Evolutionary conservation across 2,329 filamentous ascomycete species (phyloP), one percentile per base, ranked within the genome.

Genomic region (Juglanconis oblonga): DNA sequence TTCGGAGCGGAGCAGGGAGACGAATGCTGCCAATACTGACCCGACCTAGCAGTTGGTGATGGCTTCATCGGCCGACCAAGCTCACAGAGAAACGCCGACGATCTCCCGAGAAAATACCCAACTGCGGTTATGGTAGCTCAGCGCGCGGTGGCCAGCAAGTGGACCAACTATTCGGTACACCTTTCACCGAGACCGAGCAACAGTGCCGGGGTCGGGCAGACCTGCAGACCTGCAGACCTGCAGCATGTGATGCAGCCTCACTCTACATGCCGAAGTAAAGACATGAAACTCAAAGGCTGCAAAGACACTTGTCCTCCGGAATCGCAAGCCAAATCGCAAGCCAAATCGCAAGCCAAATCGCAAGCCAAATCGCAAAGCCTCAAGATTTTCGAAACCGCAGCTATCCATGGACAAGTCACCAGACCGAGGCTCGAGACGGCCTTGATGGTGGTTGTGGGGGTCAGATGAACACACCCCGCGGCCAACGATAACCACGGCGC

Each of bases 161-260:
- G 17, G 2, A 24, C 17, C 2, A 24, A 24, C 17, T 24, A 24
- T 24, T 24, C 17, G 17, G 17, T 38, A 33, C 32, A 52, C n/a
- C 49, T 33, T 31, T 52, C 49, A 38, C 49, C 32, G n/a, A 17
- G 32, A 51, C n/a, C 35, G 3, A 38, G 35, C 35, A 38, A 11
- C 35, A 38, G 11, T 38, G 35, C 35, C 11, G 32, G 13, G 11
- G 24, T 32, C 36, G 45, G 54, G 54, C 29, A 38, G n/a, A 24
- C 13, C n/a, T 57, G 55, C 45, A 51, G 47, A n/a, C n/a, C n/a
- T n/a, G n/a, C n/a, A n/a, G 17, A 24, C 51, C 13, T 35, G n/a
- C 29, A 40, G 57, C 59, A 55, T 58, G 55, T 52, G 59, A 55
- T 54, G 51, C 55, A 58, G 59, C 55, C 49, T 47, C 17, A 24